Evolutionary conservation across 2,329 filamentous ascomycete species (phyloP).

Genomic region (Botrytis sinoallii): DNA sequence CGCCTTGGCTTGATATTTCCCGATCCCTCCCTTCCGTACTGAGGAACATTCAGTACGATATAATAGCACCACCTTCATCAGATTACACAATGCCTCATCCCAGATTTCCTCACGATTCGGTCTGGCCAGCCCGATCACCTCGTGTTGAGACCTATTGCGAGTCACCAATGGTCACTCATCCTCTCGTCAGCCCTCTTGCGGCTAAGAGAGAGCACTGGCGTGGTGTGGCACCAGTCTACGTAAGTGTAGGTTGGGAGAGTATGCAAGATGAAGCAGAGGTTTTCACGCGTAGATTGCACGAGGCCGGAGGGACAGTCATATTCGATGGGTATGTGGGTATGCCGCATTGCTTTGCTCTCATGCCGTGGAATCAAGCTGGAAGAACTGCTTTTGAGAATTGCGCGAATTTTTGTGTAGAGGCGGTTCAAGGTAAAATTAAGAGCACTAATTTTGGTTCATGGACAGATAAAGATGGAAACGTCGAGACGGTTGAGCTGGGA

Average conservation of each 20-base stretch:
- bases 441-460: not conserved
- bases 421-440: not conserved
- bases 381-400: slow-evolving; percentile 16
- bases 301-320: slow-evolving; percentile 57
- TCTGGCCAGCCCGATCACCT: slow-evolving; percentile 57
- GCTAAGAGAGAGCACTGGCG: slow-evolving; percentile 52
- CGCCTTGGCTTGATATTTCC: slow-evolving; percentile 70
- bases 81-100: slow-evolving; percentile 34
- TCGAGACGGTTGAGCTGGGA: not conserved
- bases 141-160: slow-evolving; percentile 53
- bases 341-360: slow-evolving; percentile 69
- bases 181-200: slow-evolving; percentile 63
- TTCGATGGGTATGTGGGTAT: slow-evolving; percentile 76
- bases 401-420: slow-evolving; percentile 1
- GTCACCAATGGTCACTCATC: slow-evolving; percentile 58
- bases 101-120: slow-evolving; percentile 47
- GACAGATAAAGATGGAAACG: slow-evolving; percentile 5
- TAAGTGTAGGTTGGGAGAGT: slow-evolving; percentile 69
- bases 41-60: slow-evolving; percentile 56
- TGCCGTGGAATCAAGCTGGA: slow-evolving; percentile 36
- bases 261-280: slow-evolving; percentile 65
- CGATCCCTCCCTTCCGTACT: slow-evolving; percentile 58
- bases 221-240: slow-evolving; percentile 62
- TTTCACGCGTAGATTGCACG: slow-evolving; percentile 53
- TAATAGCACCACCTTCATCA: slow-evolving; percentile 54